Conservation (phyloP, 208 protist species). For the Leptomonas pyrrhocoris region DNA sequence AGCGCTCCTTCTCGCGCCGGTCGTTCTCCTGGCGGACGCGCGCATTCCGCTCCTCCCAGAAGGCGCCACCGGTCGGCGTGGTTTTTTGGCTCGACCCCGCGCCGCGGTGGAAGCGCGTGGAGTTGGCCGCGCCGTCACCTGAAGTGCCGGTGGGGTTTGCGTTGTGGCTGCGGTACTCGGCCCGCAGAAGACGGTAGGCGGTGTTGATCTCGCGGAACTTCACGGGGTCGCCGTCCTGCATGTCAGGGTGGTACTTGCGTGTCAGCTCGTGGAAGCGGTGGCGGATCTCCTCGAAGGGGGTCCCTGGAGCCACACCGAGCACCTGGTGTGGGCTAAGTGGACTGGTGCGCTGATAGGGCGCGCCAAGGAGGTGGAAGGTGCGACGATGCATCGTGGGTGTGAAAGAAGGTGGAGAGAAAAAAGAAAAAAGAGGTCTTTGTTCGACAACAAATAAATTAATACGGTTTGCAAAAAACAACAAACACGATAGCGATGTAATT, state of each 20-base stretch:
- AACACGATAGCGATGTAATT: background rate
- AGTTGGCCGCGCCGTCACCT: background rate
- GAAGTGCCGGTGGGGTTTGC: background rate
- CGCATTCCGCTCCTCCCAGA: constrained; percentile 59
- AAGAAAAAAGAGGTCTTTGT: constrained; percentile 15
- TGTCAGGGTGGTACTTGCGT: constrained; percentile 72
- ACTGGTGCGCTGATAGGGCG: constrained; percentile 5
- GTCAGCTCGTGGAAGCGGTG: constrained; percentile 70
- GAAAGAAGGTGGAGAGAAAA: constrained; percentile 7
- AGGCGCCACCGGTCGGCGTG: constrained; percentile 36
- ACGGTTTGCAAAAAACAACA: constrained; percentile 4
- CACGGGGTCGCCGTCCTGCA: constrained; percentile 56
- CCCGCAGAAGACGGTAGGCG: constrained; percentile 63
- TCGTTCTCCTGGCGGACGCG: constrained; percentile 39
- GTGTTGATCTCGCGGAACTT: constrained; percentile 82
- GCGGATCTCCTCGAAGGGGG: constrained; percentile 63
- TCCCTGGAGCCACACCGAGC: constrained; percentile 48
- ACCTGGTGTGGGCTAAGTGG: constrained; percentile 54
- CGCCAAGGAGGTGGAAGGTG: constrained; percentile 8
- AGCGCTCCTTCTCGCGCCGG: constrained; percentile 30
- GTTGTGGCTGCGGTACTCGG: constrained; percentile 38
- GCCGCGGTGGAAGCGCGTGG: constrained; percentile 13
- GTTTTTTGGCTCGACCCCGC: constrained; percentile 1
- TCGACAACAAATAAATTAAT: background rate
- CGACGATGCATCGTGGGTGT: constrained; percentile 29